Evolutionary conservation across 257 asterid genomes (phyloP), one percentile per base, ranked within the genome.

Genomic region (Agastache rugosa): DNA sequence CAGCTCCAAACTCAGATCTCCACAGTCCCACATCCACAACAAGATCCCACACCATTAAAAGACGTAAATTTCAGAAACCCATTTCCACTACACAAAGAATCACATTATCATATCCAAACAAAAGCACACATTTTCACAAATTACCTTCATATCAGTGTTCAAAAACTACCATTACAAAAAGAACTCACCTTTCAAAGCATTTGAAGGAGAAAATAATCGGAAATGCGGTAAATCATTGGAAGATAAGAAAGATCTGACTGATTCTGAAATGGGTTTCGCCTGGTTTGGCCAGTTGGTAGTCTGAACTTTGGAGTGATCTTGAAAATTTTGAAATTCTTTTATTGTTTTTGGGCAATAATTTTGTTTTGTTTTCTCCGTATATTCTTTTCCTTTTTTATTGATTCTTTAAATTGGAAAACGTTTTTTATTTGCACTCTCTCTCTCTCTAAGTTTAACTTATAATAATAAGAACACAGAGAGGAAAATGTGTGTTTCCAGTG

Each of bases 171-270:
- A 66, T 14, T 25, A 17, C 7, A 3, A 42, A 53, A 50, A 68
- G 54, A 31, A 56, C 69, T 75, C 45, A 81, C 88, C 85, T 78
- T 65, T 66, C 67, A 77, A 66, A 81, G 80, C 85, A 78, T 81
- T 78, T 78, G 80, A 75, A 75, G 77, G 56, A 27, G 53, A 14
- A 55, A 69, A 77, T 15, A 12, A 54, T 67, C 31, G 48, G 58
- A 71, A 27, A 65, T 54, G 66, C 79, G 42, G 62, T 53, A 60
- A 74, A 80, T 75, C 81, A 75, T 50, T 29, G 35, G 63, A 39
- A 72, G 81, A 63, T 54, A 29, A 42, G 66, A 75, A 78, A 81
- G 88, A 84, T 84, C 88, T 78, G 82, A 72, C 64, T 42, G 82
- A 59, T 76, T 63, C 78, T 61, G 76, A 48, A 73, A 77, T 76